Base-by-base conservation (phyloP, 805 yeast species). In the Candida michaelii region DNA sequence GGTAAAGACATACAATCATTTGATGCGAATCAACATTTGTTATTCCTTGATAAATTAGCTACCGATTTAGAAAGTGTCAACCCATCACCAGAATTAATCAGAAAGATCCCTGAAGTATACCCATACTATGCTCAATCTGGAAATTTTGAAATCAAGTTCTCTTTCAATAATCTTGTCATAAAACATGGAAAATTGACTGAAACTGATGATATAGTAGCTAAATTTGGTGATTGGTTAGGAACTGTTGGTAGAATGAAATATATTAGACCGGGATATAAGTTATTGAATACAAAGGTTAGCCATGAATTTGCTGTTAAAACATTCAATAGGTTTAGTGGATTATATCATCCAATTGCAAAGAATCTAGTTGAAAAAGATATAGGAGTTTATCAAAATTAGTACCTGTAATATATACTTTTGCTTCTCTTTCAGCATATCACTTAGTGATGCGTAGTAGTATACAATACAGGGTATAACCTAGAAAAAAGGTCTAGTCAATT, bases 211-310 rank as follows among this genome's bases (percentile, higher is more conserved):
- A 30, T 48, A 3, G 66, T 58, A 3, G 19, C 24, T 4, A 39
- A 43, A 8, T 62, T 59, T 47, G 55, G 66, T 6, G 30, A 33
- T 18, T 64, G 68, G 68, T 48, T 64, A 42, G 68, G 66, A 6
- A 53, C 62, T 7, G 63, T 60, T 15, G 70, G 70, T 8, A 52
- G 70, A 47, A 64, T 64, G 70, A 64, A 64, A 50, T 63, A 50
- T 41, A 63, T 62, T 19, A 51, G 69, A 43, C 69, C 69, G 3
- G 69, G 69, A 8, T 64, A 58, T 45, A 46, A 41, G 27, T 42
- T 58, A 30, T 56, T 64, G 36, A 43, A 42, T 13, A 43, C 49
- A 9, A 43, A 46, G 10, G 50, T 63, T 16, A 50, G 56, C 39
- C 56, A 51, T 30, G 62, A 60, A 4, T 57, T 54, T 47, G 69